These are phyloP conservation scores for Pulveroboletus ridleyi DNA, from an alignment of 1,284 basidiomycete species.

Conservation along the genomic window DNA sequence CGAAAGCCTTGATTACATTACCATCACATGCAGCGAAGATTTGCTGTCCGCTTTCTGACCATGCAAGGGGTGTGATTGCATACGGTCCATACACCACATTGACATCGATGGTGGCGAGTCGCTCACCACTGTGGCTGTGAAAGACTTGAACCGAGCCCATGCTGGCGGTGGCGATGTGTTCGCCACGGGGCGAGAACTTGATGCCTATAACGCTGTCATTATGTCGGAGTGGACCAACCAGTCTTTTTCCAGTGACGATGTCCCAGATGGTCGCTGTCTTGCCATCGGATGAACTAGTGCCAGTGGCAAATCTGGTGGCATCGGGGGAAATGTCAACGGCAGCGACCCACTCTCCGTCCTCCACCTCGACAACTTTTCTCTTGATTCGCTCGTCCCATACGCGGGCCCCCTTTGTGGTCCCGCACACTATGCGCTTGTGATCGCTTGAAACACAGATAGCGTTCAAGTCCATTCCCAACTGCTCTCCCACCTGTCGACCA, in stretches of 20 bases:
- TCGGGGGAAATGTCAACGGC: not conserved
- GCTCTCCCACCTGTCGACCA: not conserved
- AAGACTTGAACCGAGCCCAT: not conserved
- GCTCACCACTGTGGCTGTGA: constrained; percentile 1
- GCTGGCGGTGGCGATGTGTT: not conserved
- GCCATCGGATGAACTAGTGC: not conserved
- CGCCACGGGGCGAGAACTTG: constrained; percentile 1
- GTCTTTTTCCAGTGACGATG: not conserved
- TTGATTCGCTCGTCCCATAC: not conserved
- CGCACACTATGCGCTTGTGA: not conserved
- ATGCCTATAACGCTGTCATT: accelerated
- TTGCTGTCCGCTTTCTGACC: not conserved
- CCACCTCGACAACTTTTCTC: not conserved
- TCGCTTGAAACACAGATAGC: not conserved
- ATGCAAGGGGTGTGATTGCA: not conserved
- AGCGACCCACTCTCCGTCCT: not conserved
- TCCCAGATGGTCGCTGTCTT: not conserved
- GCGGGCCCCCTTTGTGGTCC: not conserved
- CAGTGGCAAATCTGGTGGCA: not conserved
- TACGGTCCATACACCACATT: accelerated
- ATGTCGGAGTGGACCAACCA: constrained; percentile 7
- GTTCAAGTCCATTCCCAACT: not conserved
- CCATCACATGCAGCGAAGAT: not conserved
- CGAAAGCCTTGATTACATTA: not conserved
- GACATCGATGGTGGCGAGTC: not conserved